Base-by-base conservation (phyloP, 2,329 filamentous ascomycete genomes). In the Aspergillus quadrilineatus region DNA sequence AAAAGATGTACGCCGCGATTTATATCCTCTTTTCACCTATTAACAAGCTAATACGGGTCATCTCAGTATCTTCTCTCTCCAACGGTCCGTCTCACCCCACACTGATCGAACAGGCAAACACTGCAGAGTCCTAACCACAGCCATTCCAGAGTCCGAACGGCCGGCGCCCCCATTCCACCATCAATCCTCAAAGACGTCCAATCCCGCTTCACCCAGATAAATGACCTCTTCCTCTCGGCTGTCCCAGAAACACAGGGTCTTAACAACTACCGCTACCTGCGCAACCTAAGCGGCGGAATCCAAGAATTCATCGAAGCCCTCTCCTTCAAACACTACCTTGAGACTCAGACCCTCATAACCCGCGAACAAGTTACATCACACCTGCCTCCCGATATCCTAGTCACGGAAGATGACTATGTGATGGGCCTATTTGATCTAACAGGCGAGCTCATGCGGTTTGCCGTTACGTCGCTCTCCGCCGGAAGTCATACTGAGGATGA, bases 371-470 rank as follows among this genome's bases (percentile, higher is more conserved):
- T 89, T 0, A 73, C 79, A 30, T 74, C 61, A 1, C 62, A 65
- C 10, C 56, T 79, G 2, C 73, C 77, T 0, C 71, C 76, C 0
- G 80, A 79, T 1, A 81, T 97, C 2, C 67, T 79, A 0, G 79
- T 97, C 17, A 90, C 89, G 1, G 81, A 86, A 28, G 85, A 93
- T 54, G 94, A 99, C 73, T 97, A 96, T 70, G 77, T 96, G 56
- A 87, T 94, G 60, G 94, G 93, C 7, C 76, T 99, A 2, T 97
- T 96, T 68, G 94, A 99, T 73, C 83, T 97, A 64, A 92, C 92
- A 1, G 94, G 94, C 39, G 94, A 99, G 77, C 81, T 97, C 79
- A 99, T 99, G 94, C 85, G 92, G 30, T 97, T 97, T 74, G 92
- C 91, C 0, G 94, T 96, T 50, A 92, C 92, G 5, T 86, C 87